These are phyloP conservation scores for Mortierella sp. DNA, from an alignment of 371 early-diverging fungal species.

Conservation along the genomic window DNA sequence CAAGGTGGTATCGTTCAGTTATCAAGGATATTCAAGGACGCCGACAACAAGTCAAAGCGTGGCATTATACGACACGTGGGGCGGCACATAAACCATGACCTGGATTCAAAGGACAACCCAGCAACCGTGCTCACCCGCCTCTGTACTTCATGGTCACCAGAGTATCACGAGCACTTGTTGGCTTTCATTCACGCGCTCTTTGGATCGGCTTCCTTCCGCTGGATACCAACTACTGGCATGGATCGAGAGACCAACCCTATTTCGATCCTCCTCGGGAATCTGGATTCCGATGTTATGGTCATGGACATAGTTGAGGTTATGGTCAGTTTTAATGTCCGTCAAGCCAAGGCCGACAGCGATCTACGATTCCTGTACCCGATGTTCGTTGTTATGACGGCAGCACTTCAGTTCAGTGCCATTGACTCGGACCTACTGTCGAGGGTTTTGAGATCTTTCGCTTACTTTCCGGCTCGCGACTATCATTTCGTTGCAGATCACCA, in stretches of 20 bases:
- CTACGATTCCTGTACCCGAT: neutral
- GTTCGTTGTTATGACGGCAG: neutral
- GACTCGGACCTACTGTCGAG: neutral
- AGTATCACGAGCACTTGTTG: neutral
- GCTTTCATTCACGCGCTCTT: neutral
- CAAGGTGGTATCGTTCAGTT: neutral
- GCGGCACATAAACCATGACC: neutral
- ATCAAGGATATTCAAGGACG: neutral
- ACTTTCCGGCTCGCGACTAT: neutral
- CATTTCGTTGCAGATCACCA: neutral
- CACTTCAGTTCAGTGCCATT: neutral
- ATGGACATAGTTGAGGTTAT: neutral
- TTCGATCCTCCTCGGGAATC: neutral
- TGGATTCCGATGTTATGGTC: neutral
- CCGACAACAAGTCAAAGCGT: neutral
- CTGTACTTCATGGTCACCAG: neutral
- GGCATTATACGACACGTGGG: neutral
- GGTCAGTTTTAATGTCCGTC: neutral
- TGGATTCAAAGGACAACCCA: neutral
- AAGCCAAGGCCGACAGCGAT: neutral
- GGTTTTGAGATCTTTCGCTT: neutral
- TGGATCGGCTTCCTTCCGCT: neutral
- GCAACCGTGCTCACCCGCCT: neutral
- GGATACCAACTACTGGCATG: neutral
- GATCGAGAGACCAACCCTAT: neutral